Base-by-base conservation (phyloP, 805 yeast genomes). In the Komagataella kurtzmanii region DNA sequence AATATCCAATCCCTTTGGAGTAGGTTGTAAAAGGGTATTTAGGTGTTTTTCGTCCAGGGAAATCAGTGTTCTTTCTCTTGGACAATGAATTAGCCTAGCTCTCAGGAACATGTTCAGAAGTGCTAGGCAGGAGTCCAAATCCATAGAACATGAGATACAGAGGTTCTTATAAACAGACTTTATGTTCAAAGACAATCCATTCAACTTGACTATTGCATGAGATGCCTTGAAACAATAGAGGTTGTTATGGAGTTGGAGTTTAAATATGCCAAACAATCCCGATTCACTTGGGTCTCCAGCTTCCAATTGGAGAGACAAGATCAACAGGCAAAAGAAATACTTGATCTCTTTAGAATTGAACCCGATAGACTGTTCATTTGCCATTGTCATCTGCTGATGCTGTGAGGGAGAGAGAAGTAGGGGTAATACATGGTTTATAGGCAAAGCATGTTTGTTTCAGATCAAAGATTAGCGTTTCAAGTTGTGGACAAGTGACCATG, bases 1-100 rank as follows among this genome's bases (percentile, higher is more conserved):
- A 0, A 88, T 60, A 0, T 88, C 81, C 6, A 88, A 80, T 1
- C 97, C 98, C 60, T 91, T 91, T 0, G 97, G 89, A 0, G 97
- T 88, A 3, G 96, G 96, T 61, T 91, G 97, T 24, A 88, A 61
- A 2, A 70, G 54, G 0, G 71, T 67, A 3, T 65, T 68, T 0
- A 59, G 65, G 50, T 74, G 74, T 5, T 81, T 72, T 46, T 62
- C 66, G 12, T 61, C 56, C 40, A 30, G 40, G 5, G 14, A 4
- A 8, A 30, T 14, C 46, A 85, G 62, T 0, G 96, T 88, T 58
- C 91, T 69, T 55, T 85, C 89, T 2, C 78, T 76, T 0, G 96
- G 96, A 12, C 79, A 76, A 61, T 88, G 96, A 7, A 88, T 57
- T 1, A 88, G 65, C 55, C 79, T 80, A 0, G 87, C 83, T 2